phyloP scores from a whole-genome alignment of 2,329 filamentous ascomycete species.

The Penicillium capsulatum region DNA sequence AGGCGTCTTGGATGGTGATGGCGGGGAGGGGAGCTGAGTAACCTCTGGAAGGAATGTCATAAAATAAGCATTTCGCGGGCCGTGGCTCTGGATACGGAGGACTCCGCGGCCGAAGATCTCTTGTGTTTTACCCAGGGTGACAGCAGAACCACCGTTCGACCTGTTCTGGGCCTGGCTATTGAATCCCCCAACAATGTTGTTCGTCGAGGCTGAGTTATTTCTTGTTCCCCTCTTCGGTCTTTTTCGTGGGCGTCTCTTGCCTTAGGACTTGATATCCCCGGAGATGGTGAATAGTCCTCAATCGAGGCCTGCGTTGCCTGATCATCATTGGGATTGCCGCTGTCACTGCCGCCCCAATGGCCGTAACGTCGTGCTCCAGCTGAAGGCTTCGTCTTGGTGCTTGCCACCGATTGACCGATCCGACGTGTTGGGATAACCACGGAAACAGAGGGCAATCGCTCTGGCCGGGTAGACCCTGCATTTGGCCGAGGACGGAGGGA shows the following conservation, averaged over 20 bases:
- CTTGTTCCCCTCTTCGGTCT: background rate
- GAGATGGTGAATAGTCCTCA: background rate
- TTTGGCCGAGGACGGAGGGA: slow-evolving; percentile 2
- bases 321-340: background rate
- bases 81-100: slow-evolving; percentile 10
- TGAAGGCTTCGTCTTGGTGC: background rate
- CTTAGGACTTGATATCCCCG: background rate
- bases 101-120: slow-evolving; percentile 13
- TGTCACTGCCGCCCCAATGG: background rate
- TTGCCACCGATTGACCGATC: background rate
- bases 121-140: slow-evolving; percentile 4
- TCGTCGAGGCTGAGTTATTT: too few species aligned
- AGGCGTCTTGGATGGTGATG: slow-evolving; percentile 3
- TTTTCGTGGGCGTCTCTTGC: background rate
- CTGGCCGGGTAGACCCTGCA: background rate
- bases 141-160: background rate
- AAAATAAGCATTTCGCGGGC: slow-evolving; percentile 8
- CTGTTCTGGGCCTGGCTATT: background rate
- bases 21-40: background rate
- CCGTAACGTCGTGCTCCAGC: background rate
- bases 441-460: slow-evolving; percentile 3
- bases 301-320: background rate
- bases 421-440: background rate
- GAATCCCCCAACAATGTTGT: background rate
- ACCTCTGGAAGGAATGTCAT: slow-evolving; percentile 11